phyloP scores from a whole-genome alignment of 225 moss, liverwort and hornwort genomes.

The Polytrichum formosum region DNA sequence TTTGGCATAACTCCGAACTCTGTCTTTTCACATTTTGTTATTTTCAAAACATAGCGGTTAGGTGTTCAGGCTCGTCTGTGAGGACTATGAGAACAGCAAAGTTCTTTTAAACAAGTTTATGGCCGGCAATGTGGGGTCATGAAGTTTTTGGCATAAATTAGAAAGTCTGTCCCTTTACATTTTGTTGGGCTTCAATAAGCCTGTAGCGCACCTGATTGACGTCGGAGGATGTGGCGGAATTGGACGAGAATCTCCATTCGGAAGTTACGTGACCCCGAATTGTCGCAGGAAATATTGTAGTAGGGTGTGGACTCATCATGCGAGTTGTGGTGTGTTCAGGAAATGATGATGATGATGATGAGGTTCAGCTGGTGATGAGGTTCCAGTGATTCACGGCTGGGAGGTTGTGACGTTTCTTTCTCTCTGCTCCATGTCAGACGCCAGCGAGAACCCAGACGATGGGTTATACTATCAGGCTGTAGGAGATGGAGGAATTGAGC shows the following conservation, averaged over 20 bases:
- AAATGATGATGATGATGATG: not conserved
- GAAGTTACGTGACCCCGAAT: not conserved
- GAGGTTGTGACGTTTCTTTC: not conserved
- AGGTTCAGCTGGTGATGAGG: not conserved
- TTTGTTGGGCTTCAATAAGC: not conserved
- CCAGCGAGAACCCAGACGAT: slow-evolving; percentile 26
- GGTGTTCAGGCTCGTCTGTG: too few species aligned
- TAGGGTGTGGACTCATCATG: not conserved
- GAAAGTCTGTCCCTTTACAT: not conserved
- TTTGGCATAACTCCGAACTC: too few species aligned
- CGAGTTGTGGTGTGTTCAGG: not conserved
- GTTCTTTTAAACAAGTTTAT: too few species aligned
- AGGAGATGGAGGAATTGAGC: slow-evolving; percentile 20
- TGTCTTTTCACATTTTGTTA: too few species aligned
- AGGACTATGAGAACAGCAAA: too few species aligned
- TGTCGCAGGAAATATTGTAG: not conserved
- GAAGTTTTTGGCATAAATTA: too few species aligned
- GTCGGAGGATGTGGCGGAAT: too few species aligned
- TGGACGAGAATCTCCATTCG: too few species aligned
- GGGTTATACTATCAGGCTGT: not conserved
- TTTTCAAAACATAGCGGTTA: too few species aligned
- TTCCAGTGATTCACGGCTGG: not conserved
- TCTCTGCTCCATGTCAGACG: slow-evolving; percentile 34
- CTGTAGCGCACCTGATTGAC: not conserved
- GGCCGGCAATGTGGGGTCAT: too few species aligned